A percentile compares a stretch with the other conserved stretches of the same genome.
phyloP scores from a whole-genome alignment of 164 flowering plant species.

The Aristolochia californica region DNA sequence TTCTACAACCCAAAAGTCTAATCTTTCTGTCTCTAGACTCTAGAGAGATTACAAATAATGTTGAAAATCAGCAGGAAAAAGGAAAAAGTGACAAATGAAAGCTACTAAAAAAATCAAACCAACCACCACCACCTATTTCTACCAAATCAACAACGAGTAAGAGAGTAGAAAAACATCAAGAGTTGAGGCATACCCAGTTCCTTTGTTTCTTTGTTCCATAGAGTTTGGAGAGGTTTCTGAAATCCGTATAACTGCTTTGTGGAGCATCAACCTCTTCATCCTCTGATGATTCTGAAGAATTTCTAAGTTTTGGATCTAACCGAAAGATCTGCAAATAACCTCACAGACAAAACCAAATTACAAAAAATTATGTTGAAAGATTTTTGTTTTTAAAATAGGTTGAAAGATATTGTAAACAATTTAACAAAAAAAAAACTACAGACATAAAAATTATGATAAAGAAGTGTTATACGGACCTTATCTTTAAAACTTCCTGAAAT shows the following conservation, averaged over 20 bases:
- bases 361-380: no score
- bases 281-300: slow-evolving; percentile 10
- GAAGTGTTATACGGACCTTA: not conserved
- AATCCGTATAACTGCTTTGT: slow-evolving; percentile 8
- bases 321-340: slow-evolving; percentile 53
- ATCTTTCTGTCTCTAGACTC: no score
- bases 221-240: slow-evolving; percentile 15
- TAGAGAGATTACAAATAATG: no score
- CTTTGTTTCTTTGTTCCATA: slow-evolving; percentile 45
- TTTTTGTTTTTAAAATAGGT: no score
- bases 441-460: not conserved
- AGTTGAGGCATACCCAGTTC: slow-evolving; percentile 25
- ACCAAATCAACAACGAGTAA: no score
- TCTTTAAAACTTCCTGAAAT: no score
- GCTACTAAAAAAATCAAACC: not conserved
- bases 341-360: not conserved
- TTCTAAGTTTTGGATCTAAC: slow-evolving; percentile 50
- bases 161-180: not conserved
- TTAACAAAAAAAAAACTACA: not conserved
- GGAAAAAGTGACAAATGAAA: not conserved
- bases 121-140: no score
- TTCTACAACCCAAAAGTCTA: no score
- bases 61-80: no score
- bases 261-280: slow-evolving; percentile 20
- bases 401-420: no score